Evolutionary conservation across 2,329 filamentous ascomycete genomes (phyloP), one percentile per base, ranked within the genome.

Genomic region (Cladophialophora bantiana): DNA sequence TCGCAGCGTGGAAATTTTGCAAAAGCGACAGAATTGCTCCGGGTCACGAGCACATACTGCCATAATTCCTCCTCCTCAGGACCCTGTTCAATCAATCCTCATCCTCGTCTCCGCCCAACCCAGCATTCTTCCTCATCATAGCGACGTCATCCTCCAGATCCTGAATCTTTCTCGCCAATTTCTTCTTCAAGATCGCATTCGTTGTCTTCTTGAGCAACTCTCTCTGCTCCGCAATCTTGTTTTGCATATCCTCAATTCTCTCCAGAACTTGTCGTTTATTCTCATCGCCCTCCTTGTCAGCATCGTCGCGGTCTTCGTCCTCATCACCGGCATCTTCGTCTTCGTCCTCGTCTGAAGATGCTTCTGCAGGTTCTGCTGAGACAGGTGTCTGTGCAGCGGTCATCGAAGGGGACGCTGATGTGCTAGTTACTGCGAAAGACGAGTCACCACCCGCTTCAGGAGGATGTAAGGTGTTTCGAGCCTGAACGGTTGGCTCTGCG

Each of bases 221-320:
- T 42, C 81, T 79, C 13, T 81, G 78, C 66, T 78, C 77, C 34
- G 78, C 78, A 69, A 82, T 77, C 73, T 83, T 83, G 2, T 75
- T 75, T 59, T 82, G 79, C 20, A 82, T 70, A 59, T 82, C 80
- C 1, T 74, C 75, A 64, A 83, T 80, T 64, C 81, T 77, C 67
- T 83, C 81, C 48, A 66, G 64, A 61, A 63, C 66, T 13, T 79
- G 79, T 55, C 79, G 78, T 26, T 69, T 56, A 18, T 67, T 68
- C 20, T 71, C 71, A 48, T 71, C 70, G 38, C 69, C 68, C 64
- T 82, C 78, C 65, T 81, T 78, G 36, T 79, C 62, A 78, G 79
- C 65, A 75, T 76, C 69, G 80, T 80, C 18, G 77, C 80, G 77
- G 50, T 82, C 81, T n/a, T 82, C 79, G 52, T 76, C 74, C 7